Evolutionary conservation across 208 protist genomes (phyloP).

Genomic region (Leptomonas seymouri): DNA sequence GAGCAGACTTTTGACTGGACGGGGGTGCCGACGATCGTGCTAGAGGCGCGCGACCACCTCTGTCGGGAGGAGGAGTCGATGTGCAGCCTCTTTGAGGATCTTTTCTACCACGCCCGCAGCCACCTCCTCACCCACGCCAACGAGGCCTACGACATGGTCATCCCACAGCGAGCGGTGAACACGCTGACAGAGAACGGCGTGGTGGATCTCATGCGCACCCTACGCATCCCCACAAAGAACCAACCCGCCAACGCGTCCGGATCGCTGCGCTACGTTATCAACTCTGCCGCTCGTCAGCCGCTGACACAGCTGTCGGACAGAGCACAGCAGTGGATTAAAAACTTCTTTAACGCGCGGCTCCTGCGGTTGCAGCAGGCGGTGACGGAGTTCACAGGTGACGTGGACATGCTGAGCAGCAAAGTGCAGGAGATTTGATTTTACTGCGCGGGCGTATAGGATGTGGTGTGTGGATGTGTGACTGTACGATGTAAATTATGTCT

Average conservation of each 20-base stretch:
- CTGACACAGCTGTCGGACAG: constrained; percentile 40
- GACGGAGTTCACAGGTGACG: constrained; percentile 21
- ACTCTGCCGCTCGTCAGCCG: constrained; percentile 24
- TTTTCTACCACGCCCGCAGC: constrained; percentile 76
- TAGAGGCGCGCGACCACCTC: constrained; percentile 55
- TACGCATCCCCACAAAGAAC: constrained; percentile 32
- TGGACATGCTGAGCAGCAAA: constrained; percentile 15
- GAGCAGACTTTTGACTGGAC: constrained; percentile 43
- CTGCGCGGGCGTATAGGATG: not conserved
- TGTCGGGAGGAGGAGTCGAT: constrained; percentile 43
- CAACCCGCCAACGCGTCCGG: not conserved
- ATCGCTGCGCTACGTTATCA: constrained; percentile 35
- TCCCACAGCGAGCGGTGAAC: constrained; percentile 23
- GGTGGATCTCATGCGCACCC: constrained; percentile 52
- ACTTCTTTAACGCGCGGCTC: constrained; percentile 27
- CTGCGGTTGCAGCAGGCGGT: constrained; percentile 25
- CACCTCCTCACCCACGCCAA: constrained; percentile 56
- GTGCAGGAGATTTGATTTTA: constrained; percentile 15
- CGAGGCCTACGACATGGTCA: constrained; percentile 40
- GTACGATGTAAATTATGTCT: no score
- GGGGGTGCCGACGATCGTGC: constrained; percentile 28
- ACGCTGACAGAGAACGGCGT: constrained; percentile 40
- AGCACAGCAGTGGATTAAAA: constrained; percentile 39
- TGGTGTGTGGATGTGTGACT: not conserved
- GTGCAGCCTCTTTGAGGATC: constrained; percentile 57